Conservation (phyloP, 352 stramenopile species). For the Pythium phragmiticola region DNA sequence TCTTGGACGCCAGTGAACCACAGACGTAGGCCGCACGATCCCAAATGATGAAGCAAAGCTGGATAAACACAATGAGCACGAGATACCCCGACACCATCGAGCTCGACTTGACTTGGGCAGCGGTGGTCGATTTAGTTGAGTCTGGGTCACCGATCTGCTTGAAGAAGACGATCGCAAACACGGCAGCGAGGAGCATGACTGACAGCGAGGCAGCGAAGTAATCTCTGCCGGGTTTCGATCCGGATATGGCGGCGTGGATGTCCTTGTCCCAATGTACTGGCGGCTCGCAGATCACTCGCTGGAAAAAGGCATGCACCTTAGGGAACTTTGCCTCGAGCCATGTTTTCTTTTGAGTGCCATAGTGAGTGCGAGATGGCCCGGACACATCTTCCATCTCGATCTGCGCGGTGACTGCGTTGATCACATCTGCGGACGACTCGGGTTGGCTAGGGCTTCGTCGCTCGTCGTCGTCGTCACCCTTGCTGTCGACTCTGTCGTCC, state of each 20-base stretch:
- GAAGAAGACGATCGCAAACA: conserved; percentile 83
- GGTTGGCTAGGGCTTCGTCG: conserved; percentile 12
- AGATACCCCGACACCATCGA: conserved; percentile 86
- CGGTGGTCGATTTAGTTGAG: conserved; percentile 34
- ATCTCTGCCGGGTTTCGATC: conserved; percentile 75
- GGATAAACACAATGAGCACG: conserved; percentile 77
- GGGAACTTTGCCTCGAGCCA: conserved; percentile 58
- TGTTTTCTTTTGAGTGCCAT: conserved; percentile 38
- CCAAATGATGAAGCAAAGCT: conserved; percentile 84
- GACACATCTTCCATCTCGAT: conserved; percentile 62
- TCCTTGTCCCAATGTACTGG: conserved; percentile 84
- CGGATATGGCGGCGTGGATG: conserved; percentile 77
- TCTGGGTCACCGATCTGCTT: conserved; percentile 61
- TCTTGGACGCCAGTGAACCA: conserved; percentile 67
- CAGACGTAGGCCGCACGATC: conserved; percentile 83
- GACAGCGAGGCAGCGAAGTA: conserved; percentile 72
- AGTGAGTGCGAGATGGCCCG: conserved; percentile 34
- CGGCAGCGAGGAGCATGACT: conserved; percentile 55
- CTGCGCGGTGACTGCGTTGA: conserved; percentile 51
- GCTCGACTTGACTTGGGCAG: conserved; percentile 56
- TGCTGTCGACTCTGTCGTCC: conserved; percentile 8
- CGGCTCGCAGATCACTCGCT: conserved; percentile 57
- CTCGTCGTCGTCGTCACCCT: background rate
- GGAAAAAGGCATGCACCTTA: conserved; percentile 53
- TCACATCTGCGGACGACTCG: background rate